These are phyloP conservation scores for Metschnikowia baotianmanensis DNA, from an alignment of 805 yeast species.

Conservation along the genomic window DNA sequence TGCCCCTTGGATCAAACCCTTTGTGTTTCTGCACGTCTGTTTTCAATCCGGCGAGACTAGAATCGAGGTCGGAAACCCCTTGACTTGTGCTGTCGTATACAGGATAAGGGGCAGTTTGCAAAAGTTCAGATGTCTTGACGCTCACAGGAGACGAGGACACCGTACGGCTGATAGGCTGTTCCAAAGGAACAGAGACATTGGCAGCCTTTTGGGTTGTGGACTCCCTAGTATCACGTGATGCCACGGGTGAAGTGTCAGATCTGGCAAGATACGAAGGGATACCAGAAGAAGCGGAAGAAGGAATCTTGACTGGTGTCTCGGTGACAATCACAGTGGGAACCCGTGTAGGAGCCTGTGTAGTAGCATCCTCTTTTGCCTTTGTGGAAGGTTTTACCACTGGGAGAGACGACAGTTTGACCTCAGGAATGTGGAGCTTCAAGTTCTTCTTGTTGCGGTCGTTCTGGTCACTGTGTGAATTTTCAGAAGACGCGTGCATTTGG, in stretches of 20 bases:
- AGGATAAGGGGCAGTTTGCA: constrained; percentile 14
- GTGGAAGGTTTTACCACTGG: too few relatives aligned
- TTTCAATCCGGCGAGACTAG: constrained; percentile 29
- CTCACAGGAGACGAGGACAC: constrained; percentile 17
- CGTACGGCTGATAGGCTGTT: constrained; percentile 4
- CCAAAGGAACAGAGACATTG: constrained; percentile 5
- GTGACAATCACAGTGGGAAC: too few relatives aligned
- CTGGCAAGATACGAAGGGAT: too few relatives aligned
- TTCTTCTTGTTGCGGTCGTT: constrained; percentile 15
- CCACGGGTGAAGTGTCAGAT: too few relatives aligned
- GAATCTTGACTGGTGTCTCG: too few relatives aligned
- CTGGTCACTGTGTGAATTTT: background rate
- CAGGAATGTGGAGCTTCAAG: constrained; percentile 14
- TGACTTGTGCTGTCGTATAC: constrained; percentile 1
- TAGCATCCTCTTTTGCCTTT: too few relatives aligned
- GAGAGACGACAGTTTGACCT: constrained; percentile 8
- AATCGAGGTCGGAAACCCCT: constrained; percentile 17
- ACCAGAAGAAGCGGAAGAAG: too few relatives aligned
- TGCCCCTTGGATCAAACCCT: constrained; percentile 18
- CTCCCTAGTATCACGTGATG: too few relatives aligned
- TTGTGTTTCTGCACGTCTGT: constrained; percentile 27
- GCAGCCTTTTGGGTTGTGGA: background rate
- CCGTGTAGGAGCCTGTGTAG: too few relatives aligned
- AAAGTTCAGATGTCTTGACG: constrained; percentile 14
- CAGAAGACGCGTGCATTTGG: too few relatives aligned